Evolutionary conservation across 768 basidiomycete genomes (phyloP).

Genomic region (Aureoboletus auriporus): DNA sequence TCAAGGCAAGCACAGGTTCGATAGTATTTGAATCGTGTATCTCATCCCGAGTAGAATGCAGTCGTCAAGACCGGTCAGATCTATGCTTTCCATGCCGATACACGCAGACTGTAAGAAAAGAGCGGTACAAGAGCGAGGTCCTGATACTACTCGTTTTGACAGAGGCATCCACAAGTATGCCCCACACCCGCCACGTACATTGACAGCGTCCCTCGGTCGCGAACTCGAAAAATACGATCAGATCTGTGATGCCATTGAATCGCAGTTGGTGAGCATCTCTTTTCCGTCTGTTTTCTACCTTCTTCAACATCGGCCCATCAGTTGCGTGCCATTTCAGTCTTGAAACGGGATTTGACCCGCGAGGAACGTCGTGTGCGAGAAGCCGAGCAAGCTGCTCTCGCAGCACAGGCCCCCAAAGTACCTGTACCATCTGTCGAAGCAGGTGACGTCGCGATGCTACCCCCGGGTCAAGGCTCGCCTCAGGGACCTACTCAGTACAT

Average conservation of each 20-base stretch:
- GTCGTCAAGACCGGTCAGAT: conserved; percentile 68
- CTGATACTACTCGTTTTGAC: neutral
- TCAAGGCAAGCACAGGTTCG: conserved; percentile 43
- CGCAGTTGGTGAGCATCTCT: conserved; percentile 52
- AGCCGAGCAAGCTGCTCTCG: conserved; percentile 41
- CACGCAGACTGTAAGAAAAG: conserved; percentile 54
- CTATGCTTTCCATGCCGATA: conserved; percentile 64
- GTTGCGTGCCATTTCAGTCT: conserved; percentile 67
- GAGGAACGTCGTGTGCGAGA: conserved; percentile 53
- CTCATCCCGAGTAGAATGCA: conserved; percentile 42
- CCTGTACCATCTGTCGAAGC: conserved; percentile 19
- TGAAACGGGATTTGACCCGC: conserved; percentile 64
- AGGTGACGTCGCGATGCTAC: conserved; percentile 16
- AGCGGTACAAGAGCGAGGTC: neutral
- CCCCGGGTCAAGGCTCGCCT: conserved; percentile 33
- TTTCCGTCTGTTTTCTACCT: neutral
- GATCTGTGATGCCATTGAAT: conserved; percentile 73
- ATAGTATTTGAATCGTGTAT: neutral
- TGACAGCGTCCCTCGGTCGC: conserved; percentile 62
- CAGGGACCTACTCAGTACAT: conserved; percentile 26
- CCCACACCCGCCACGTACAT: conserved; percentile 57
- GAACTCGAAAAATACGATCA: conserved; percentile 81
- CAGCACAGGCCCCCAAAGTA: conserved; percentile 24
- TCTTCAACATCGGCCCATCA: conserved; percentile 25
- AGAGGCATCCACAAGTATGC: conserved; percentile 60